These are phyloP conservation scores for Cryptomeria japonica DNA, from an alignment of 75 land plant genomes.

Conservation along the genomic window DNA sequence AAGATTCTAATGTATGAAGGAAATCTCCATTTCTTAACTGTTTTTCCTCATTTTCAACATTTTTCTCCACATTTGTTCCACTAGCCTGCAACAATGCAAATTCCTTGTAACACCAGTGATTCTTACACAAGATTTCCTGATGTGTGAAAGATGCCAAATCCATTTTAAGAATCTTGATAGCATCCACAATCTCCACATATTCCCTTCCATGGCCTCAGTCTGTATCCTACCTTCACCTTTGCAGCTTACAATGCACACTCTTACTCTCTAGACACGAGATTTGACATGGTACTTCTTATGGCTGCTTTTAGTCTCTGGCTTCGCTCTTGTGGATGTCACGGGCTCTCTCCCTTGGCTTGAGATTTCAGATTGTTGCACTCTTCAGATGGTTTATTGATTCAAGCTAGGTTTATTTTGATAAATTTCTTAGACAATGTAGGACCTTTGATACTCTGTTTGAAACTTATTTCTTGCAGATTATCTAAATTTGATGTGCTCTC, in stretches of 20 bases:
- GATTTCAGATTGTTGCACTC: too few species aligned
- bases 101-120: too few species aligned
- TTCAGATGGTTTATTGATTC: too few species aligned
- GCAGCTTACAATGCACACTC: not conserved
- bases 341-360: not conserved
- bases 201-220: not conserved
- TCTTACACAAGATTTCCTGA: not conserved
- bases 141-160: not conserved
- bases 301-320: not conserved
- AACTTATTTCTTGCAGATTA: too few species aligned
- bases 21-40: too few species aligned
- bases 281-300: not conserved
- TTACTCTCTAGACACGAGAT: not conserved
- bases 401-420: too few species aligned
- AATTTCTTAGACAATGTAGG: too few species aligned
- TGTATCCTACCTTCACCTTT: not conserved
- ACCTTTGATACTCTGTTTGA: too few species aligned
- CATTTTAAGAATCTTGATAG: not conserved
- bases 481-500: too few species aligned
- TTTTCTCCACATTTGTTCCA: not conserved
- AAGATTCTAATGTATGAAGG: too few species aligned
- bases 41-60: too few species aligned
- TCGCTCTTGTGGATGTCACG: not conserved
- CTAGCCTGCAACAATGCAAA: not conserved
- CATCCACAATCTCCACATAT: not conserved